Evolutionary conservation across 2,329 filamentous ascomycete genomes (phyloP).

Genomic region (Talaromyces albobiverticillius): DNA sequence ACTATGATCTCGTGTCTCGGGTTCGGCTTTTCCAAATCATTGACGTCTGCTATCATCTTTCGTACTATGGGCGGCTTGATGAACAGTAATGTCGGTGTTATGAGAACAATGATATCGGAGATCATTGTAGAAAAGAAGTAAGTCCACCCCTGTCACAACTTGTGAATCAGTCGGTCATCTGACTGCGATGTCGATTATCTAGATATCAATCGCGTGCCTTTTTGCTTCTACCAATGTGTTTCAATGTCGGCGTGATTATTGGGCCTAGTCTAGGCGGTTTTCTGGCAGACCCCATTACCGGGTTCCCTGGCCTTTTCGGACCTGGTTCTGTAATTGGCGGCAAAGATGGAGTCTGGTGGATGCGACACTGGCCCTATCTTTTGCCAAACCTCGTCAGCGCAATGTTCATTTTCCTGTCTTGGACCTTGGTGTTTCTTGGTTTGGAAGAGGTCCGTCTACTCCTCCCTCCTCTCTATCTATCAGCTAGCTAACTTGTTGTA

Average conservation of each 20-base stretch:
- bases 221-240: conserved; percentile 63
- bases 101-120: conserved; percentile 72
- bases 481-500: neutral
- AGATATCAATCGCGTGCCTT: conserved; percentile 54
- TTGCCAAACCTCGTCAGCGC: conserved; percentile 68
- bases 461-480: neutral
- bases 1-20: conserved; percentile 64
- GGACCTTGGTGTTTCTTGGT: conserved; percentile 58
- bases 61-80: conserved; percentile 63
- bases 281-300: conserved; percentile 63
- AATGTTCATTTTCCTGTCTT: conserved; percentile 56
- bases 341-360: conserved; percentile 60
- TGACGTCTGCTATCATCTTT: conserved; percentile 62
- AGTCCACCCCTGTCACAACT: conserved; percentile 12
- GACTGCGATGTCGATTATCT: neutral
- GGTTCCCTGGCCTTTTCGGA: conserved; percentile 63
- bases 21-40: conserved; percentile 66
- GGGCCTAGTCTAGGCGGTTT: conserved; percentile 62
- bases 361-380: conserved; percentile 64
- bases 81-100: conserved; percentile 72
- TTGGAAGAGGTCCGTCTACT: conserved; percentile 58
- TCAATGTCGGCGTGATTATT: conserved; percentile 64
- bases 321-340: conserved; percentile 57
- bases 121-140: conserved; percentile 68
- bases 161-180: neutral